Percentiles rank a stretch among this genome's conserved stretches.
These are phyloP conservation scores for Skeletonema grethae DNA, from an alignment of 108 stramenopile genomes.

Conservation along the genomic window DNA sequence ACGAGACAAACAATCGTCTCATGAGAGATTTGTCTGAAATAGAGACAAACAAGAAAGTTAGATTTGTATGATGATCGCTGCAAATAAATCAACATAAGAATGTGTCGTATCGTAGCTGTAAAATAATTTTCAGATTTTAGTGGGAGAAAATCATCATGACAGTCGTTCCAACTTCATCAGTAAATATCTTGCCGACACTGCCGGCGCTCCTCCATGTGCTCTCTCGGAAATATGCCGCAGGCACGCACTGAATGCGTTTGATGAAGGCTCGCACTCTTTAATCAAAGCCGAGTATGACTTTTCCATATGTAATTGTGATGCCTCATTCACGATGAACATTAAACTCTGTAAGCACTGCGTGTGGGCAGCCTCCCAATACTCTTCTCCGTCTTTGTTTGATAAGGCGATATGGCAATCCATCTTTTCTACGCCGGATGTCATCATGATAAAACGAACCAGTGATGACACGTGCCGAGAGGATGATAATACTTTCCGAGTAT, in stretches of 20 bases:
- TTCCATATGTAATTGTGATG: constrained; percentile 11
- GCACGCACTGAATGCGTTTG: too few relatives aligned
- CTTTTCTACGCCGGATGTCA: constrained; percentile 38
- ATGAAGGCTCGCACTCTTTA: too few relatives aligned
- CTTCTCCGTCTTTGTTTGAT: constrained; percentile 26
- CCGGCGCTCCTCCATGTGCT: too few relatives aligned
- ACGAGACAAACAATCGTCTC: background rate
- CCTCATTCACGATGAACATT: constrained; percentile 32
- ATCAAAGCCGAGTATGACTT: constrained; percentile 9
- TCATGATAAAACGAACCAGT: constrained; percentile 27
- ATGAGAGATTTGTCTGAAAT: background rate
- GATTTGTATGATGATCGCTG: background rate
- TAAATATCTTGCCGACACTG: too few relatives aligned
- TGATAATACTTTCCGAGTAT: constrained; percentile 24
- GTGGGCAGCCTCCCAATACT: constrained; percentile 64
- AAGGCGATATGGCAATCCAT: constrained; percentile 54
- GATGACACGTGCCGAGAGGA: constrained; percentile 35
- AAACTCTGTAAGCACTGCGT: constrained; percentile 60
- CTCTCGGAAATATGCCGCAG: too few relatives aligned
- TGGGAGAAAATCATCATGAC: too few relatives aligned
- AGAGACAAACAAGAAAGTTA: background rate
- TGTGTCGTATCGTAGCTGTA: background rate
- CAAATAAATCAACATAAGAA: background rate
- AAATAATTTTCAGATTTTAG: too few relatives aligned
- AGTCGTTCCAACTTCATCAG: too few relatives aligned